These are phyloP conservation scores for Cinchona pubescens DNA, from an alignment of 257 asterid genomes.

Conservation along the genomic window DNA sequence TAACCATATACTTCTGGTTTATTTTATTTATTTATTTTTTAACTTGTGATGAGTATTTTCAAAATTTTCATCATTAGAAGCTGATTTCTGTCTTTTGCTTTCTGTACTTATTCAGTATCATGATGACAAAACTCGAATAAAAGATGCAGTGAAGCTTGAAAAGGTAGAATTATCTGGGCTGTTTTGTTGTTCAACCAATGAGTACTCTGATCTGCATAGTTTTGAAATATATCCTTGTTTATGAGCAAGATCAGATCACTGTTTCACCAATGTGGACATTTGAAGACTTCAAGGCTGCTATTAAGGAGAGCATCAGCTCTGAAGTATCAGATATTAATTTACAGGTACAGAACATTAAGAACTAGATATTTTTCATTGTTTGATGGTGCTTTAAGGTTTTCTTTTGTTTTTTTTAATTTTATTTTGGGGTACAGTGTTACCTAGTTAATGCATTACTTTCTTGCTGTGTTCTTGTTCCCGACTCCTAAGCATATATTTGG, in stretches of 20 bases:
- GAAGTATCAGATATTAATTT: constrained; percentile 71
- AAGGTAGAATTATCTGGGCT: constrained; percentile 41
- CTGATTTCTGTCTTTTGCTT: background rate
- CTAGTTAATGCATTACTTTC: background rate
- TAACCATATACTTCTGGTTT: background rate
- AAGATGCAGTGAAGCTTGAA: constrained; percentile 74
- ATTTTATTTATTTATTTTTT: too few relatives aligned
- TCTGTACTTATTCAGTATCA: constrained; percentile 56
- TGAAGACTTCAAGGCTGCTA: constrained; percentile 66
- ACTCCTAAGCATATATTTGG: background rate
- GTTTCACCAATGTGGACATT: constrained; percentile 69
- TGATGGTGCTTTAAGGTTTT: background rate
- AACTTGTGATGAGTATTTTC: background rate
- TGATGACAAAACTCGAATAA: constrained; percentile 66
- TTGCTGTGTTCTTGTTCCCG: background rate
- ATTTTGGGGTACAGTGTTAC: background rate
- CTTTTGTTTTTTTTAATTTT: background rate
- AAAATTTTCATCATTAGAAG: too few relatives aligned
- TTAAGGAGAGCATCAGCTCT: constrained; percentile 41
- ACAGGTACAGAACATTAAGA: constrained; percentile 44
- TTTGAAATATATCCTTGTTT: constrained; percentile 3
- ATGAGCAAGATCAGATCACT: constrained; percentile 45
- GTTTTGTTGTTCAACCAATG: constrained; percentile 7
- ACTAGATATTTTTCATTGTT: background rate
- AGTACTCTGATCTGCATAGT: background rate